phyloP scores from a whole-genome alignment of 192 early-diverging fungal genomes.

The Geranomyces michiganensis region DNA sequence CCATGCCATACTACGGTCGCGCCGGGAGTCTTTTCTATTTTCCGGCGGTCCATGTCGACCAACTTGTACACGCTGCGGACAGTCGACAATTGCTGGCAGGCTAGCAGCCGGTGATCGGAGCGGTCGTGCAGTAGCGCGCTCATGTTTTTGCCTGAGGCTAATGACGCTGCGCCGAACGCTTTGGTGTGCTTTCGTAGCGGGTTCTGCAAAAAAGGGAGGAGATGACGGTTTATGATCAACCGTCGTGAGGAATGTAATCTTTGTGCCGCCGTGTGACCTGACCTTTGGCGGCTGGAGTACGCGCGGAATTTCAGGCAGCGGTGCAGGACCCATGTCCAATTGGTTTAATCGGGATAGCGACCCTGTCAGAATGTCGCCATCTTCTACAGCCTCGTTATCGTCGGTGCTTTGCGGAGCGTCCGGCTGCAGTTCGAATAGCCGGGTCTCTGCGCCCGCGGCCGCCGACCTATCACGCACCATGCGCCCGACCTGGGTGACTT shows the following conservation, averaged over 20 bases:
- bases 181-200: background rate
- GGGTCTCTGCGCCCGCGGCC: background rate
- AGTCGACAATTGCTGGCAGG: background rate
- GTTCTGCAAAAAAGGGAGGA: background rate
- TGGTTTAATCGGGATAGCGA: background rate
- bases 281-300: background rate
- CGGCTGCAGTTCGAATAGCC: background rate
- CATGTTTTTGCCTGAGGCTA: background rate
- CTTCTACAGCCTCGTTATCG: background rate
- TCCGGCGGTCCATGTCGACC: constrained; percentile 7
- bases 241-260: no score
- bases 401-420: background rate
- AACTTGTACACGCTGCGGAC: constrained; percentile 1
- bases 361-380: background rate
- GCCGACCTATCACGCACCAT: background rate
- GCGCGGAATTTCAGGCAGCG: background rate
- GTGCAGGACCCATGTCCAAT: background rate
- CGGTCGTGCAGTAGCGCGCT: background rate
- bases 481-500: background rate
- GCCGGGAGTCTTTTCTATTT: constrained; percentile 3
- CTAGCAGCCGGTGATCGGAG: background rate
- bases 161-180: background rate
- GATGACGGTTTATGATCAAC: background rate
- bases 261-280: no score
- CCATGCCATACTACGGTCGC: background rate